These are phyloP conservation scores for Xylaria sp. DNA, from an alignment of 495 filamentous ascomycete genomes.

Conservation along the genomic window DNA sequence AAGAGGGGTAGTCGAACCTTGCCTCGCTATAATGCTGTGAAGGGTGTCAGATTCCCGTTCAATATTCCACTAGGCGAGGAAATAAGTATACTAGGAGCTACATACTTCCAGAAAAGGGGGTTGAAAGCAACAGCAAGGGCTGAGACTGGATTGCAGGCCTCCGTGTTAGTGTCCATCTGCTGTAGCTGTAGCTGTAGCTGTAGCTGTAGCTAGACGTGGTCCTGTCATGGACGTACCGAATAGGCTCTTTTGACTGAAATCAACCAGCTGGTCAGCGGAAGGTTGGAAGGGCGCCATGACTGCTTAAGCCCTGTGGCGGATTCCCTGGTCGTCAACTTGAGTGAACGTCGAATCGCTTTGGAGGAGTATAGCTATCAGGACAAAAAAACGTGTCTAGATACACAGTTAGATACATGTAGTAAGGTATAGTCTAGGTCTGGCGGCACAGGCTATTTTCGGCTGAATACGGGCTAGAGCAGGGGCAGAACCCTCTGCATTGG, in stretches of 20 bases:
- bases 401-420: background rate
- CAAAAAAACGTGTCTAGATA: background rate
- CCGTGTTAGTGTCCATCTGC: slow-evolving; percentile 26
- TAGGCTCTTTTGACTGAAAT: slow-evolving; percentile 70
- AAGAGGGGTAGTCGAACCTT: slow-evolving; percentile 57
- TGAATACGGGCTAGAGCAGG: slow-evolving; percentile 4
- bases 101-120: slow-evolving; percentile 82
- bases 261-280: slow-evolving; percentile 55
- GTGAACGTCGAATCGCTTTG: slow-evolving; percentile 1
- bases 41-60: slow-evolving; percentile 33
- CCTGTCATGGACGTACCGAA: slow-evolving; percentile 55
- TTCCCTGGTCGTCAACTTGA: background rate
- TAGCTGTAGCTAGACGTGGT: background rate
- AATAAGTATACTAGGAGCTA: slow-evolving; percentile 22
- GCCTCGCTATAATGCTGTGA: slow-evolving; percentile 67
- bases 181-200: too few species aligned
- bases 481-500: slow-evolving; percentile 4
- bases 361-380: background rate
- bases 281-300: slow-evolving; percentile 38
- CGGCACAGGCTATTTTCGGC: slow-evolving; percentile 15
- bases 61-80: background rate
- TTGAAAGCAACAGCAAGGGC: slow-evolving; percentile 74
- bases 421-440: background rate
- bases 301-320: slow-evolving; percentile 8
- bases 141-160: slow-evolving; percentile 59